Evolutionary conservation across 2,329 filamentous ascomycete species (phyloP).

Genomic region (Rugonectria rugulosa): DNA sequence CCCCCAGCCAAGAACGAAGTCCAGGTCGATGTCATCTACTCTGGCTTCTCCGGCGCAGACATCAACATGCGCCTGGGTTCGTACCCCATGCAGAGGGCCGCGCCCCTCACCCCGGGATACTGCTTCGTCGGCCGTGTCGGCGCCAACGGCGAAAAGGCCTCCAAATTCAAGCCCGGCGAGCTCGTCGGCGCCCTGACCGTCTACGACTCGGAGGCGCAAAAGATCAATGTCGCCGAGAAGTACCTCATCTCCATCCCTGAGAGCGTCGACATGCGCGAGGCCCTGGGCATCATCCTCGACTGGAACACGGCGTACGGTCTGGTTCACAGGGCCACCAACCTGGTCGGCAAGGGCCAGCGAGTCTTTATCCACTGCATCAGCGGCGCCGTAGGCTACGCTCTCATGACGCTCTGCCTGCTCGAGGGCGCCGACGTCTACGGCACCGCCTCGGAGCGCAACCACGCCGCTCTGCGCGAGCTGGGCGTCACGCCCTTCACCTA

Average conservation of each 20-base stretch:
- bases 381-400: conserved; percentile 56
- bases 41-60: conserved; percentile 57
- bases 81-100: conserved; percentile 54
- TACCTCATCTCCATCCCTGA: conserved; percentile 52
- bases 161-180: conserved; percentile 43
- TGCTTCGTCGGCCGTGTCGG: conserved; percentile 53
- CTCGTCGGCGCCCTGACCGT: conserved; percentile 47
- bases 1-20: conserved; percentile 53
- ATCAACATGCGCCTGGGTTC: conserved; percentile 57
- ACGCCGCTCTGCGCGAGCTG: conserved; percentile 46
- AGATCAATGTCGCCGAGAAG: conserved; percentile 55
- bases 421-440: conserved; percentile 57
- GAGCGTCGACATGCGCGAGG: conserved; percentile 50
- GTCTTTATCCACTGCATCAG: conserved; percentile 61
- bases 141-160: conserved; percentile 45
- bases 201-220: conserved; percentile 54
- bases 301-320: conserved; percentile 54
- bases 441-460: conserved; percentile 56
- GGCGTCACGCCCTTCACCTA: conserved; percentile 56
- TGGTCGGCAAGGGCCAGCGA: conserved; percentile 50
- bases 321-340: conserved; percentile 46
- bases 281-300: conserved; percentile 51
- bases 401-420: conserved; percentile 50
- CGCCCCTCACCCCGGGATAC: conserved; percentile 59
- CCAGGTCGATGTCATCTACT: conserved; percentile 55